A percentile compares a stretch with the other conserved stretches of the same genome.
phyloP scores from a whole-genome alignment of 345 rosid species.

The Psidium friedrichsthalianum region DNA sequence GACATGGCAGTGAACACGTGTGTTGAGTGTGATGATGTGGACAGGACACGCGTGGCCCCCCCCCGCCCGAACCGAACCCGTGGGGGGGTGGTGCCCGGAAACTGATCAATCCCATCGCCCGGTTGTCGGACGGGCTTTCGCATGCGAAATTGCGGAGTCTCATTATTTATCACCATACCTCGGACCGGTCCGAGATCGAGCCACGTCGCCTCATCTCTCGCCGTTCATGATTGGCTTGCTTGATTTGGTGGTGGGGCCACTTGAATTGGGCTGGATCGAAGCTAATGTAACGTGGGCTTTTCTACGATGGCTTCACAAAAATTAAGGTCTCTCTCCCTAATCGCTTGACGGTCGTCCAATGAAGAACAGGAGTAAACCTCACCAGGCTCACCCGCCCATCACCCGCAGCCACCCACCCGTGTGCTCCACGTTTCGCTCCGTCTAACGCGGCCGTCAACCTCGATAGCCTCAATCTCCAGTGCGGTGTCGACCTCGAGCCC shows the following conservation, averaged over 20 bases:
- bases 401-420: not conserved
- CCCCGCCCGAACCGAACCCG: not conserved
- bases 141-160: no score
- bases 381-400: not conserved
- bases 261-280: not conserved
- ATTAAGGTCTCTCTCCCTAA: not conserved
- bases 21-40: not conserved
- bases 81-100: not conserved
- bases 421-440: no score
- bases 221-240: not conserved
- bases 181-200: not conserved
- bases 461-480: not conserved
- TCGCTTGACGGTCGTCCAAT: not conserved
- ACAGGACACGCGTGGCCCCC: not conserved
- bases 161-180: not conserved
- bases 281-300: not conserved
- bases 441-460: not conserved
- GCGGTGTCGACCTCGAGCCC: not conserved
- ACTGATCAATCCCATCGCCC: not conserved
- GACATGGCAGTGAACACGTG: not conserved
- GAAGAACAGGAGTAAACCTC: not conserved
- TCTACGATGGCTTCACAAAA: not conserved
- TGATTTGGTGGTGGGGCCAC: not conserved
- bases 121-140: not conserved
- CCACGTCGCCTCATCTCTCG: not conserved